A percentile compares a stretch with the other conserved stretches of the same genome.
phyloP scores from a whole-genome alignment of 2,329 filamentous ascomycete species.

The Colletotrichum phormii region DNA sequence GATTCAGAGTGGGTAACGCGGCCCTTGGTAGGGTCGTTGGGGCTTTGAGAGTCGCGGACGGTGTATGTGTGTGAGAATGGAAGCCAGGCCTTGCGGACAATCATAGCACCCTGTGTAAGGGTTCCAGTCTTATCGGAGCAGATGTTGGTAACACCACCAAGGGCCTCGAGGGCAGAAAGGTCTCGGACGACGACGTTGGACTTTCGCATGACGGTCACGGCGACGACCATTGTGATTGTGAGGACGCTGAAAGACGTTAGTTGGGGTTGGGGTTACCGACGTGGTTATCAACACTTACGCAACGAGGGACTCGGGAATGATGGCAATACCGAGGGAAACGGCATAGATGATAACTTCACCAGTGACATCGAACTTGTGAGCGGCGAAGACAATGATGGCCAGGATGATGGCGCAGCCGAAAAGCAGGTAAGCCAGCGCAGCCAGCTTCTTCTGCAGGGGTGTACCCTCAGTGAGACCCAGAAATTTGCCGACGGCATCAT shows the following conservation, averaged over 20 bases:
- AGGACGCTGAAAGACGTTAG: conserved; percentile 59
- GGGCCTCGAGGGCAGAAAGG: conserved; percentile 74
- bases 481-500: conserved; percentile 66
- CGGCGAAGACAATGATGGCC: conserved; percentile 68
- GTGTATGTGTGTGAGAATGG: conserved; percentile 67
- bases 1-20: conserved; percentile 59
- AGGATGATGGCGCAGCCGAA: conserved; percentile 76
- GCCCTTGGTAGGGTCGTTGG: conserved; percentile 71
- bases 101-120: conserved; percentile 76
- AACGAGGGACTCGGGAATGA: conserved; percentile 74
- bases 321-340: conserved; percentile 69
- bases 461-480: conserved; percentile 75
- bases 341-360: conserved; percentile 69
- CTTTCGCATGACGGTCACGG: conserved; percentile 73
- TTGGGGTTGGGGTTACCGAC: neutral
- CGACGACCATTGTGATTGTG: conserved; percentile 77
- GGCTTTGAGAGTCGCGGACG: conserved; percentile 70
- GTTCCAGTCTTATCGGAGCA: conserved; percentile 82
- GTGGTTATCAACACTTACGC: conserved; percentile 54
- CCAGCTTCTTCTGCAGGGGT: conserved; percentile 81
- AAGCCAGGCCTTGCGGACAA: conserved; percentile 75
- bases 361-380: conserved; percentile 63
- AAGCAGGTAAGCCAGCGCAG: conserved; percentile 80
- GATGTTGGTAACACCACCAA: conserved; percentile 78
- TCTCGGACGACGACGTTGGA: conserved; percentile 74